A percentile compares a stretch with the other conserved stretches of the same genome.
Conservation (phyloP, 768 basidiomycete species). For the Cystobasidium ongulense region DNA sequence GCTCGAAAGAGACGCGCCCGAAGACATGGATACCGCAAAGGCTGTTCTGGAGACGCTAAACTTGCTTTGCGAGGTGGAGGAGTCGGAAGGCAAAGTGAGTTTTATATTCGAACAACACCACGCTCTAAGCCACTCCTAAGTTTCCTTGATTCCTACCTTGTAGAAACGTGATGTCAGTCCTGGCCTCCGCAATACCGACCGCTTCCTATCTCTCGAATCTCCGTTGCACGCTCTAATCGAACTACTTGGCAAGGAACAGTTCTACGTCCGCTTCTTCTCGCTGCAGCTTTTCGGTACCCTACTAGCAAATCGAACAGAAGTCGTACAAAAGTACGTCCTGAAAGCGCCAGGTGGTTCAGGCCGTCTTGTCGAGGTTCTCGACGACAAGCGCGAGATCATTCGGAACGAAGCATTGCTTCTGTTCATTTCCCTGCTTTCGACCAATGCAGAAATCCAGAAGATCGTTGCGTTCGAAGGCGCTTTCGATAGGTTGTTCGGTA, state of each 20-base stretch:
- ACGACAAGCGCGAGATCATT: conserved; percentile 80
- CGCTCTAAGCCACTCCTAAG: neutral
- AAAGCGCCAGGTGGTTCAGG: conserved; percentile 67
- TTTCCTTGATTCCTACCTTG: neutral
- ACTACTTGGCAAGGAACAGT: conserved; percentile 64
- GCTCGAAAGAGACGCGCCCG: conserved; percentile 74
- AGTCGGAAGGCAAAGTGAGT: conserved; percentile 39
- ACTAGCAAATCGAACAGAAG: conserved; percentile 69
- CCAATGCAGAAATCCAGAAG: conserved; percentile 88
- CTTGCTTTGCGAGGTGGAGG: conserved; percentile 67
- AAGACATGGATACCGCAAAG: conserved; percentile 85
- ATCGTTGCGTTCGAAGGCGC: conserved; percentile 92
- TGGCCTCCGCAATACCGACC: conserved; percentile 73
- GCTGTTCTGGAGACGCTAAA: conserved; percentile 83
- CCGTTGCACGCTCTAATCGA: conserved; percentile 66
- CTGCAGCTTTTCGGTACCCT: conserved; percentile 73
- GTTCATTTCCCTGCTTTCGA: conserved; percentile 68
- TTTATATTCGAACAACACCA: neutral
- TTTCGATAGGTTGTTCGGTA: conserved; percentile 89
- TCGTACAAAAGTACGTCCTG: conserved; percentile 83
- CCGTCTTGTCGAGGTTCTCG: conserved; percentile 59
- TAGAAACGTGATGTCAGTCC: conserved; percentile 38
- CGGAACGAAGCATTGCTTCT: conserved; percentile 78
- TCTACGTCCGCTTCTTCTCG: conserved; percentile 75
- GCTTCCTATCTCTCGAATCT: conserved; percentile 63